A percentile compares a stretch with the other conserved stretches of the same genome.
Evolutionary conservation across 768 basidiomycete genomes (phyloP).

Genomic region (Tylopilus sp.): DNA sequence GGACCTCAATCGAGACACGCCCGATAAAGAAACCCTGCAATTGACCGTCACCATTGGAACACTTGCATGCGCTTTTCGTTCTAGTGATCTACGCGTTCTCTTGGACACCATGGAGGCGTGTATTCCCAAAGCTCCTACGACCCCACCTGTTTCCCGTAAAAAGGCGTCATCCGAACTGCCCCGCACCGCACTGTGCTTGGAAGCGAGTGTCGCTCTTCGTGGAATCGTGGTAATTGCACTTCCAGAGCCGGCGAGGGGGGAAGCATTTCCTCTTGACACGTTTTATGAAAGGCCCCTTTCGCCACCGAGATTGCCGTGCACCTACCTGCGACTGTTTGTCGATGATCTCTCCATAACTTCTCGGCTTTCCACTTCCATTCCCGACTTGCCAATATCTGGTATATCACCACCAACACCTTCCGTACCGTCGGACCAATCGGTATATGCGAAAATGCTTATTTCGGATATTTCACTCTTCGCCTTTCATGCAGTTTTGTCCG

Average conservation of each 20-base stretch:
- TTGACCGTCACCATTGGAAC: constrained; percentile 46
- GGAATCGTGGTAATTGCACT: constrained; percentile 49
- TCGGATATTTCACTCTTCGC: constrained; percentile 58
- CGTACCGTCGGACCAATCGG: neutral
- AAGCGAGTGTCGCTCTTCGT: constrained; percentile 35
- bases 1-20: constrained; percentile 1
- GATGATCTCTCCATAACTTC: constrained; percentile 32
- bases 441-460: constrained; percentile 19
- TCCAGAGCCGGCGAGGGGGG: constrained; percentile 22
- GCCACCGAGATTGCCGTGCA: constrained; percentile 46
- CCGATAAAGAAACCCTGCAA: constrained; percentile 32
- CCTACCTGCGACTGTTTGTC: constrained; percentile 54
- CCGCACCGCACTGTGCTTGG: constrained; percentile 30
- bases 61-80: constrained; percentile 52
- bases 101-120: constrained; percentile 39
- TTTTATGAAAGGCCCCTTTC: constrained; percentile 62
- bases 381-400: constrained; percentile 5
- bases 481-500: constrained; percentile 33
- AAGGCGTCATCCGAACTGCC: constrained; percentile 13
- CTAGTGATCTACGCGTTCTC: constrained; percentile 53
- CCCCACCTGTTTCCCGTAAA: constrained; percentile 12
- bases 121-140: constrained; percentile 21
- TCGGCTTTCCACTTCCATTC: constrained; percentile 7
- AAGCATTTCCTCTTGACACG: constrained; percentile 18
- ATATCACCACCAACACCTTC: constrained; percentile 1